phyloP scores from a whole-genome alignment of 495 filamentous ascomycete species.

The Penicillium flavigenum region DNA sequence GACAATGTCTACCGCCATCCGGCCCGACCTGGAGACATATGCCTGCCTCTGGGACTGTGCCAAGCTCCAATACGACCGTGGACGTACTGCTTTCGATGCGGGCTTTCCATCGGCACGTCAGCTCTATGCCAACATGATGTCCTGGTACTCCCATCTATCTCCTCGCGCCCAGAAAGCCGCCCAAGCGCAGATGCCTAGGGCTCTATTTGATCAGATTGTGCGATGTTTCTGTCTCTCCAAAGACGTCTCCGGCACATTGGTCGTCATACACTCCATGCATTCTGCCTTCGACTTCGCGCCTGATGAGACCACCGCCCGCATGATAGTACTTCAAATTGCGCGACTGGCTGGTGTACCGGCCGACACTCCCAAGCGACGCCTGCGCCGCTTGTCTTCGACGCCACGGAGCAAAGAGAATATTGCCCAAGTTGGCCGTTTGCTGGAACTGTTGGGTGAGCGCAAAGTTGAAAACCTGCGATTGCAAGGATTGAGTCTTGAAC shows the following conservation, averaged over 20 bases:
- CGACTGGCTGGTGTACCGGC: conserved; percentile 44
- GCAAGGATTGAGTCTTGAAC: conserved; percentile 35
- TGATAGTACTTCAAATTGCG: conserved; percentile 52
- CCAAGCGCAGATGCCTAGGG: conserved; percentile 45
- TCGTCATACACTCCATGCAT: conserved; percentile 58
- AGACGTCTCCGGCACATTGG: conserved; percentile 59
- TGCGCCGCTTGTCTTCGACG: conserved; percentile 43
- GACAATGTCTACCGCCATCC: conserved; percentile 44
- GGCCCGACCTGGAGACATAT: conserved; percentile 69
- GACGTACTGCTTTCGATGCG: conserved; percentile 34
- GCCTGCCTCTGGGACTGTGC: conserved; percentile 63
- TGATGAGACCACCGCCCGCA: conserved; percentile 47
- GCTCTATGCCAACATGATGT: conserved; percentile 63
- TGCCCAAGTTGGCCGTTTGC: conserved; percentile 36
- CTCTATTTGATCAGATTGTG: conserved; percentile 57
- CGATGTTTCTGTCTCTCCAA: conserved; percentile 53
- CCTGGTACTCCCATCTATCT: conserved; percentile 45
- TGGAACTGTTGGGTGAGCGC: conserved; percentile 40
- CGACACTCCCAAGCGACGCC: conserved; percentile 41
- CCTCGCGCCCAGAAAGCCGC: conserved; percentile 23
- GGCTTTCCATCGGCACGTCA: conserved; percentile 49
- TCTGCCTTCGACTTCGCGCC: conserved; percentile 55
- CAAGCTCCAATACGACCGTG: conserved; percentile 52
- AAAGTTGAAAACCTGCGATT: conserved; percentile 36
- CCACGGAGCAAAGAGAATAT: conserved; percentile 49